These are phyloP conservation scores for Mortierella hygrophila DNA, from an alignment of 192 early-diverging fungal species.

Conservation along the genomic window DNA sequence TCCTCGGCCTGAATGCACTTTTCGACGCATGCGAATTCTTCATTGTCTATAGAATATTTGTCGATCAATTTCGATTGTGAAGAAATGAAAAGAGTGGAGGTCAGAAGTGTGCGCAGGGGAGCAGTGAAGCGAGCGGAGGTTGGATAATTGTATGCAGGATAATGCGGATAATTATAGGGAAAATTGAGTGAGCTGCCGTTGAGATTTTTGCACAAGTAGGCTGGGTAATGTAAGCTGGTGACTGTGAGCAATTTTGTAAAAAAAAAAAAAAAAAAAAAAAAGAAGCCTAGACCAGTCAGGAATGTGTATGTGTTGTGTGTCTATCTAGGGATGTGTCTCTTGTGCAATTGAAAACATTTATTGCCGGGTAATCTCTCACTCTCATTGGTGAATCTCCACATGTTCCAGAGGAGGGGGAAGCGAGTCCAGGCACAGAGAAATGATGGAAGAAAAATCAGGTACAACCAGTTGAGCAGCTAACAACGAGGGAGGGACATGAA, in stretches of 20 bases:
- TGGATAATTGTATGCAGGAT: not conserved
- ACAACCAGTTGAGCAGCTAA: not conserved
- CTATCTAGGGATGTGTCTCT: not conserved
- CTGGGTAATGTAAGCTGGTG: not conserved
- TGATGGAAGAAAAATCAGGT: not conserved
- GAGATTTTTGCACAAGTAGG: not conserved
- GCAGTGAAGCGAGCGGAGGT: not conserved
- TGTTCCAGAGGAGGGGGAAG: not conserved
- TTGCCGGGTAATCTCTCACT: not conserved
- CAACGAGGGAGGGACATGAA: not conserved
- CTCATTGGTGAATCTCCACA: not conserved
- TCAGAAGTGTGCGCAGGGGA: not conserved
- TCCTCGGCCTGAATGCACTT: constrained; percentile 26
- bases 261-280: no score
- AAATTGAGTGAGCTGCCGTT: not conserved
- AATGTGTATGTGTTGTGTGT: not conserved
- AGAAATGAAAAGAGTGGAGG: not conserved
- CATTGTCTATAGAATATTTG: not conserved
- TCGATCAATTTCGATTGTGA: not conserved
- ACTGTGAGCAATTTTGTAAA: not conserved
- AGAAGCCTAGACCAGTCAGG: no score
- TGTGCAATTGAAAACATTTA: not conserved
- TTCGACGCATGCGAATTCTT: constrained; percentile 32
- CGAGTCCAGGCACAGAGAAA: not conserved
- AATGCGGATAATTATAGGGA: not conserved